Conservation (phyloP, 441 rosid species). For the Dalechampia spathulata region DNA sequence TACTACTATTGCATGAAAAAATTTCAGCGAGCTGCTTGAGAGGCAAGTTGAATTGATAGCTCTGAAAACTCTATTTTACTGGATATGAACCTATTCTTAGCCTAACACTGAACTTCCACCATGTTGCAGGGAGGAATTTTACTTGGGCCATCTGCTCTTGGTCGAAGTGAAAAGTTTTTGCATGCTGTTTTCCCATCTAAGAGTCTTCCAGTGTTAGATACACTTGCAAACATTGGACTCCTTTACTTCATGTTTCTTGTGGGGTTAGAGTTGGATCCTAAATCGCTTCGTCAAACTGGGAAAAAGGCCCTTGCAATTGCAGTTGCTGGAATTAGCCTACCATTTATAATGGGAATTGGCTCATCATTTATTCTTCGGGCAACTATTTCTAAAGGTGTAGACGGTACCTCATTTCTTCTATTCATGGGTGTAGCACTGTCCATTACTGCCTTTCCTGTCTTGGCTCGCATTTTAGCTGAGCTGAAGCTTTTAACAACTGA, state of each 20-base stretch:
- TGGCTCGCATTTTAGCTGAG: slow-evolving; percentile 91
- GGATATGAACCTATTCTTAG: too few species aligned
- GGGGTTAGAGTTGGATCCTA: slow-evolving; percentile 72
- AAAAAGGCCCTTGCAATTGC: slow-evolving; percentile 69
- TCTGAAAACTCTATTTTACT: too few species aligned
- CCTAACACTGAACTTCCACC: too few species aligned
- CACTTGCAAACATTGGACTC: slow-evolving; percentile 85
- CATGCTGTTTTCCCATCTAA: slow-evolving; percentile 52
- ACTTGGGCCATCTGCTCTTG: slow-evolving; percentile 88
- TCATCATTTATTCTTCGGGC: slow-evolving; percentile 44
- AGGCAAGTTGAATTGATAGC: too few species aligned
- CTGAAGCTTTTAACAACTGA: slow-evolving; percentile 85
- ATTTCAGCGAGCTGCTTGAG: too few species aligned
- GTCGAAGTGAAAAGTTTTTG: slow-evolving; percentile 46
- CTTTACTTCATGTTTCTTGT: slow-evolving; percentile 80
- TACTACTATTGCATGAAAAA: too few species aligned
- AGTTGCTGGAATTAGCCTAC: slow-evolving; percentile 62
- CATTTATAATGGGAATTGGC: slow-evolving; percentile 78
- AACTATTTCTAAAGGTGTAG: slow-evolving; percentile 48
- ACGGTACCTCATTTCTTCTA: slow-evolving; percentile 51
- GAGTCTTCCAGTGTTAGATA: slow-evolving; percentile 70
- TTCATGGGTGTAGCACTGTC: slow-evolving; percentile 98
- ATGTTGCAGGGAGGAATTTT: slow-evolving; percentile 74
- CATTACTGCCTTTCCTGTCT: slow-evolving; percentile 87
- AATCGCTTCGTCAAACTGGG: slow-evolving; percentile 54